phyloP scores from a whole-genome alignment of 768 basidiomycete species.

The Rhizopogon rudus region DNA sequence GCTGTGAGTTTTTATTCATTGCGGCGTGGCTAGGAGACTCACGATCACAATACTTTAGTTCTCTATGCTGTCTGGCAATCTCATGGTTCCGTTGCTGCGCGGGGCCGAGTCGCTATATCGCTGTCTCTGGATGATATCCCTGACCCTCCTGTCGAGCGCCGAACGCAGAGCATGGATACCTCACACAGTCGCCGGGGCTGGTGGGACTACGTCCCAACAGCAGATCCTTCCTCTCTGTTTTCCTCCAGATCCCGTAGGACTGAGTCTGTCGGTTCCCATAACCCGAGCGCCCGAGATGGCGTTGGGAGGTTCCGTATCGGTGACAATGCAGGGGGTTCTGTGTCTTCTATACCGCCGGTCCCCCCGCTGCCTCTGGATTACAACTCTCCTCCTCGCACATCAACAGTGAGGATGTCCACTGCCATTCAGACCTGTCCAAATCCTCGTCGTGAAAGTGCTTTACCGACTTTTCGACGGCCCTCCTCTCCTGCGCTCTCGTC shows the following conservation, averaged over 20 bases:
- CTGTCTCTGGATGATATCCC: constrained; percentile 40
- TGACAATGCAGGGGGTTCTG: background rate
- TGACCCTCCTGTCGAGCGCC: constrained; percentile 7
- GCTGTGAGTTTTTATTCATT: constrained; percentile 41
- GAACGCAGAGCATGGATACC: constrained; percentile 2
- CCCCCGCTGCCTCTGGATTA: constrained; percentile 6
- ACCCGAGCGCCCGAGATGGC: constrained; percentile 3
- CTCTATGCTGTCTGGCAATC: constrained; percentile 52
- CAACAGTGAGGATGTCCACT: constrained; percentile 12
- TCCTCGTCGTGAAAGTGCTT: constrained; percentile 8
- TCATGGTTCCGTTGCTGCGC: constrained; percentile 41
- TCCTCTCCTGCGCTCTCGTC: constrained; percentile 25
- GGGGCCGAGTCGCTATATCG: constrained; percentile 51
- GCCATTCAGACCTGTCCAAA: constrained; percentile 5
- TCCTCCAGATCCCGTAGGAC: background rate
- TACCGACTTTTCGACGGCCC: constrained; percentile 8
- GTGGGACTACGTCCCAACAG: constrained; percentile 50
- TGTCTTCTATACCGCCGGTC: constrained; percentile 1
- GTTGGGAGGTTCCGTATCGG: background rate
- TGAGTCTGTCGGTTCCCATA: constrained; percentile 1
- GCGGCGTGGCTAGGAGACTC: background rate
- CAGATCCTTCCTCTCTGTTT: constrained; percentile 2
- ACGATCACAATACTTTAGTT: constrained; percentile 31
- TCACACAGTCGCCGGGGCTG: constrained; percentile 35
- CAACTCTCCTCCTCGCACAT: constrained; percentile 7